Conservation (phyloP, 768 basidiomycete species). For the Boletus reticulatus region DNA sequence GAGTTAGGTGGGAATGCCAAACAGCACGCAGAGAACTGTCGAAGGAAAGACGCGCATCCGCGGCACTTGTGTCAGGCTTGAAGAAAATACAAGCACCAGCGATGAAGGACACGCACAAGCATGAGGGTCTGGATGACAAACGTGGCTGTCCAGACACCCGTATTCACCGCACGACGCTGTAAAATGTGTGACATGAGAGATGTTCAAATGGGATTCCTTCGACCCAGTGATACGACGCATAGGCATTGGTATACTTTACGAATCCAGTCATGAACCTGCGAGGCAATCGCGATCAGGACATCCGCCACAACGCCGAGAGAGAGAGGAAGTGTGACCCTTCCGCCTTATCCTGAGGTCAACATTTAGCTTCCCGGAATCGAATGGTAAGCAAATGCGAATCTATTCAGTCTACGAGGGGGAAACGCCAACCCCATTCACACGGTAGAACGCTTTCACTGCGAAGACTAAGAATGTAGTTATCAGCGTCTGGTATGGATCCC, state of each 20-base stretch:
- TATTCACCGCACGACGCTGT: slow-evolving; percentile 11
- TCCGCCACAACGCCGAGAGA: background rate
- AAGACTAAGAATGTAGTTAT: no score
- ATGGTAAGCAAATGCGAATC: no score
- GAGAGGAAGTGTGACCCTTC: no score
- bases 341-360: no score
- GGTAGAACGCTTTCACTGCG: no score
- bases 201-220: background rate
- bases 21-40: background rate
- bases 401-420: no score
- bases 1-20: slow-evolving; percentile 5
- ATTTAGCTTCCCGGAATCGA: no score
- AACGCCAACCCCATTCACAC: no score
- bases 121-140: slow-evolving; percentile 17
- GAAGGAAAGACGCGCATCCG: background rate
- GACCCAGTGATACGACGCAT: no score
- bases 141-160: slow-evolving; percentile 49
- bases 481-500: no score
- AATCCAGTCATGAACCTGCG: background rate
- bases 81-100: no score
- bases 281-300: slow-evolving; percentile 2
- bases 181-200: background rate
- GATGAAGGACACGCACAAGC: slow-evolving; percentile 1
- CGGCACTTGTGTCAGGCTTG: background rate
- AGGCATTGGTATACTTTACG: background rate